These are phyloP conservation scores for Ceriops tagal DNA, from an alignment of 345 rosid species.

Conservation along the genomic window DNA sequence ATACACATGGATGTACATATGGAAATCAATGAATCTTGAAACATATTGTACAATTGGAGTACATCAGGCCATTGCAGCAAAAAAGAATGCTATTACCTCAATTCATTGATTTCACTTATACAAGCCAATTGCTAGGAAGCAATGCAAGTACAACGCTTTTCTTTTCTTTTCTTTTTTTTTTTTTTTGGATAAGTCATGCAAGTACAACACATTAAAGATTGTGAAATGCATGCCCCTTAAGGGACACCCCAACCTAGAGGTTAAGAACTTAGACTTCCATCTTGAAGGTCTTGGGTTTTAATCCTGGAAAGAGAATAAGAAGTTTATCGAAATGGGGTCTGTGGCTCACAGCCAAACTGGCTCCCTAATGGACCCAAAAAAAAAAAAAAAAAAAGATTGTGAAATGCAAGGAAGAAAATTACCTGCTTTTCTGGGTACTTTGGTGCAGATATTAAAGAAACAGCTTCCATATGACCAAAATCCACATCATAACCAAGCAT, in stretches of 20 bases:
- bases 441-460: conserved; percentile 97
- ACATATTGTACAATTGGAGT: not conserved
- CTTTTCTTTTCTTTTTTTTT: too few species aligned
- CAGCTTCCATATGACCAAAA: conserved; percentile 99
- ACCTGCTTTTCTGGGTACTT: conserved; percentile 99
- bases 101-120: not conserved
- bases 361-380: too few species aligned
- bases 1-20: too few species aligned
- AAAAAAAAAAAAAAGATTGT: not conserved
- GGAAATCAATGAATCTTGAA: not conserved
- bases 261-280: too few species aligned
- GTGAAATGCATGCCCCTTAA: not conserved
- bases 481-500: conserved; percentile 99
- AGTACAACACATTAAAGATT: not conserved
- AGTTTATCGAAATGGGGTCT: too few species aligned
- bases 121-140: not conserved
- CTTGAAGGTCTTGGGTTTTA: too few species aligned
- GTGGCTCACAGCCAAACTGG: too few species aligned
- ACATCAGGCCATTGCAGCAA: not conserved
- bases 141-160: not conserved
- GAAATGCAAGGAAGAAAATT: conserved; percentile 13
- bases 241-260: too few species aligned
- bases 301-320: too few species aligned
- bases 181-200: too few species aligned
- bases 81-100: not conserved